Percentiles rank a stretch among this genome's conserved stretches.
phyloP scores from a whole-genome alignment of 2,329 filamentous ascomycete genomes.

The Drechslera avenae region DNA sequence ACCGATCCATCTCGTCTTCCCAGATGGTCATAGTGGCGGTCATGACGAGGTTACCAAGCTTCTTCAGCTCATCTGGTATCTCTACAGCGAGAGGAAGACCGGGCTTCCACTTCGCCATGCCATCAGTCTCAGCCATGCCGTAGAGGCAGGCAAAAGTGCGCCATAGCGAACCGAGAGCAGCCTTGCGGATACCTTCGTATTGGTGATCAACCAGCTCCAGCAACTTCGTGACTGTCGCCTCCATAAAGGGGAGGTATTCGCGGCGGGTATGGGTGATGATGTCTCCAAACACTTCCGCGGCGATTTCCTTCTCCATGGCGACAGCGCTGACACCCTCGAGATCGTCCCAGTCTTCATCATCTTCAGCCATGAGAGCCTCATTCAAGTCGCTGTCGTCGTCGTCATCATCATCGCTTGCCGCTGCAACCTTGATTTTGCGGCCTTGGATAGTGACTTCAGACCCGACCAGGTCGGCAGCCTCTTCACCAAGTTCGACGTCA shows the following conservation, averaged over 20 bases:
- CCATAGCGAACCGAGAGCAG: constrained; percentile 89
- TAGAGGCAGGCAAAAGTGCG: constrained; percentile 91
- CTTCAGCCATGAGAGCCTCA: constrained; percentile 65
- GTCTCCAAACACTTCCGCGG: constrained; percentile 91
- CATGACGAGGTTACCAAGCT: constrained; percentile 84
- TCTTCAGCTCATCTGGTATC: constrained; percentile 78
- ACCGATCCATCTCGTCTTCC: constrained; percentile 92
- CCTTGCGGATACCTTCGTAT: constrained; percentile 93
- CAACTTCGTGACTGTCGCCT: constrained; percentile 83
- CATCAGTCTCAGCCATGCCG: constrained; percentile 79
- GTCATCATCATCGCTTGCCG: constrained; percentile 64
- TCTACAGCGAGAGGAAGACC: constrained; percentile 82
- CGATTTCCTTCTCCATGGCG: constrained; percentile 95
- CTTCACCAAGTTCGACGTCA: constrained; percentile 75
- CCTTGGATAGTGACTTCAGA: constrained; percentile 78
- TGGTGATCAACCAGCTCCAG: constrained; percentile 82
- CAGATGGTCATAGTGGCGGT: constrained; percentile 83
- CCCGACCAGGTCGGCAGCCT: constrained; percentile 74
- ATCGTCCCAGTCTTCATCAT: constrained; percentile 84
- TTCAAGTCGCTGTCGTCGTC: constrained; percentile 67
- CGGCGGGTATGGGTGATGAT: constrained; percentile 85
- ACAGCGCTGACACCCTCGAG: constrained; percentile 84
- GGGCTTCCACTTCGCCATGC: constrained; percentile 82
- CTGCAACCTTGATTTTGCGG: constrained; percentile 81
- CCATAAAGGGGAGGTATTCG: constrained; percentile 81